phyloP scores from a whole-genome alignment of 129 eudicot species.

The Glebionis coronaria region DNA sequence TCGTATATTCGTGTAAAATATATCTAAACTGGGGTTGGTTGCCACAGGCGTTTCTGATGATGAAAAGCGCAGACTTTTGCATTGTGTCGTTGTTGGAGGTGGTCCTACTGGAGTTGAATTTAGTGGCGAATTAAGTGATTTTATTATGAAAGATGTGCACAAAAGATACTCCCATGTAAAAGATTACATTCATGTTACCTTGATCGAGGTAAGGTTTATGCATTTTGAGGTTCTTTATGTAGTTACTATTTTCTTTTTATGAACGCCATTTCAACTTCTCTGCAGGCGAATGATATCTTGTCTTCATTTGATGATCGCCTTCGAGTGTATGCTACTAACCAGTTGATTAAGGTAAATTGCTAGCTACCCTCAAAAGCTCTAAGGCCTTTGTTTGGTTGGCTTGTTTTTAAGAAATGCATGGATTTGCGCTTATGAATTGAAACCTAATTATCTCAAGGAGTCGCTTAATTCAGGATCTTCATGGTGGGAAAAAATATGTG shows the following conservation, averaged over 20 bases:
- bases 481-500: too few relatives aligned
- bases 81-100: constrained; percentile 97
- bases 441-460: too few relatives aligned
- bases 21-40: not conserved
- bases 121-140: constrained; percentile 98
- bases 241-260: not conserved
- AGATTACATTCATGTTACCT: constrained; percentile 83
- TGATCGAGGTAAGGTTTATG: constrained; percentile 70
- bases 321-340: constrained; percentile 72
- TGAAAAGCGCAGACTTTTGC: constrained; percentile 87
- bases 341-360: constrained; percentile 69
- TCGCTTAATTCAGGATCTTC: too few relatives aligned
- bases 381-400: not conserved
- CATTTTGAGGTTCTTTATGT: constrained; percentile 6
- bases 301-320: constrained; percentile 97
- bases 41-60: constrained; percentile 68
- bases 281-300: constrained; percentile 91
- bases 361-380: not conserved
- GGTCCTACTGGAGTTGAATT: constrained; percentile 99
- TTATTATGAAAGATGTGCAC: constrained; percentile 78
- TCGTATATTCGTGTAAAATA: not conserved
- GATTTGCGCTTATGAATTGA: too few relatives aligned
- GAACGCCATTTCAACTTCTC: not conserved
- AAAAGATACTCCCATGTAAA: constrained; percentile 89
- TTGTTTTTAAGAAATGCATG: too few relatives aligned